Evolutionary conservation across 179 eudicot species (phyloP).

Genomic region (Vitellaria paradoxa): DNA sequence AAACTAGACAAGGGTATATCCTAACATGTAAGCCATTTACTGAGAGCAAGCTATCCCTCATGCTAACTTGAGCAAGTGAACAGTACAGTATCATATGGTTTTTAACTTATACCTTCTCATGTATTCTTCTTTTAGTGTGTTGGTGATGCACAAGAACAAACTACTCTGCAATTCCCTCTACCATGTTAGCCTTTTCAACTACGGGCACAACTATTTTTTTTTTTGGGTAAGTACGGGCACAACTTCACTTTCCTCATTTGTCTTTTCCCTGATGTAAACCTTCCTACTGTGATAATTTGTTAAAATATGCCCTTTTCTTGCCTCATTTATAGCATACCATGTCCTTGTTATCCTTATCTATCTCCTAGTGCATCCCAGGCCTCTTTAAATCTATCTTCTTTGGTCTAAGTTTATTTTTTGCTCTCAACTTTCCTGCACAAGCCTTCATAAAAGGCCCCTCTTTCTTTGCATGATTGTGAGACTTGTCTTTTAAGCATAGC

Average conservation of each 20-base stretch:
- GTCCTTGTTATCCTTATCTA: constrained; percentile 29
- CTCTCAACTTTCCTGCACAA: constrained; percentile 18
- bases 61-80: no score
- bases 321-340: constrained; percentile 47
- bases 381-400: constrained; percentile 37
- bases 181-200: constrained; percentile 13
- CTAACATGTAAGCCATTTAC: no score
- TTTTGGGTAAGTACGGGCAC: no score
- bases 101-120: neutral
- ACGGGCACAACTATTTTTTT: no score
- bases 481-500: constrained; percentile 65
- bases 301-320: constrained; percentile 55
- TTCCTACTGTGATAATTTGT: constrained; percentile 47
- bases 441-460: constrained; percentile 16
- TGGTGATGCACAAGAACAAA: neutral
- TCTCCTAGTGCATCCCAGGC: constrained; percentile 15
- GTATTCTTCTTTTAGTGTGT: neutral
- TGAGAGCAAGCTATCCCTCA: no score
- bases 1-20: no score
- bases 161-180: neutral
- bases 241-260: constrained; percentile 20
- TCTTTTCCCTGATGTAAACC: constrained; percentile 23
- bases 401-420: constrained; percentile 24
- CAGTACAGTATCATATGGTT: no score
- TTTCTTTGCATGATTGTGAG: constrained; percentile 25